A percentile compares a stretch with the other conserved stretches of the same genome.
phyloP scores from a whole-genome alignment of 2,329 filamentous ascomycete genomes.

The Talaromyces piceae region DNA sequence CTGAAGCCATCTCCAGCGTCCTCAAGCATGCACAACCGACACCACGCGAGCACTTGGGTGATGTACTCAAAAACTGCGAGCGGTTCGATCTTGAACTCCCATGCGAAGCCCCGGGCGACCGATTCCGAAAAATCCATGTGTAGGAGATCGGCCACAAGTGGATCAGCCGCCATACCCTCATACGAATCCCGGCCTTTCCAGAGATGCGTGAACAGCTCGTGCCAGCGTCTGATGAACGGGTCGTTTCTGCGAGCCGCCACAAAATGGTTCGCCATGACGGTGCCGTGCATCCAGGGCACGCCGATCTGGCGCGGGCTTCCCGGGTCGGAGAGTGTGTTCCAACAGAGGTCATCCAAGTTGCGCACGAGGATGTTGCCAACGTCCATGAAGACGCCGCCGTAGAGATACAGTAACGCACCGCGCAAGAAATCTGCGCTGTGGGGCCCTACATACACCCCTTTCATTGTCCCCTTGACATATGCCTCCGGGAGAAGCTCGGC shows the following conservation, averaged over 20 bases:
- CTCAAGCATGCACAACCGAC: constrained; percentile 23
- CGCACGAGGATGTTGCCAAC: constrained; percentile 37
- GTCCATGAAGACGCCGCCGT: constrained; percentile 33
- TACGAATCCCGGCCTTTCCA: constrained; percentile 31
- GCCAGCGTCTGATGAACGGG: constrained; percentile 39
- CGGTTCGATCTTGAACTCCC: constrained; percentile 16
- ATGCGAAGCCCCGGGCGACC: constrained; percentile 2
- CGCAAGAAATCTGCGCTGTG: constrained; percentile 45
- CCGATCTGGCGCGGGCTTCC: constrained; percentile 3
- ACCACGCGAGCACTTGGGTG: constrained; percentile 34
- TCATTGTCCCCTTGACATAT: constrained; percentile 39
- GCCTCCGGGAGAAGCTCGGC: constrained; percentile 32
- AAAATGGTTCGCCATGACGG: constrained; percentile 35
- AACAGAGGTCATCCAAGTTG: constrained; percentile 37
- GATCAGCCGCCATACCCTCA: constrained; percentile 22
- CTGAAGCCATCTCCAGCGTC: constrained; percentile 25
- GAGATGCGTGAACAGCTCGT: constrained; percentile 30
- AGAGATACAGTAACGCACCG: constrained; percentile 29
- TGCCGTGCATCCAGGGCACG: constrained; percentile 9
- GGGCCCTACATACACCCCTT: constrained; percentile 36
- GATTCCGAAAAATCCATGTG: constrained; percentile 7
- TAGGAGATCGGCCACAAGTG: constrained; percentile 14
- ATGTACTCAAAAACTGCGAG: constrained; percentile 27
- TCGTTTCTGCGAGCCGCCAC: constrained; percentile 37
- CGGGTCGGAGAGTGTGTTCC: constrained; percentile 18